Percentiles rank a stretch among this genome's conserved stretches.
Evolutionary conservation across 192 early-diverging fungal genomes (phyloP).

Genomic region (Chytriomyces hyalinus): DNA sequence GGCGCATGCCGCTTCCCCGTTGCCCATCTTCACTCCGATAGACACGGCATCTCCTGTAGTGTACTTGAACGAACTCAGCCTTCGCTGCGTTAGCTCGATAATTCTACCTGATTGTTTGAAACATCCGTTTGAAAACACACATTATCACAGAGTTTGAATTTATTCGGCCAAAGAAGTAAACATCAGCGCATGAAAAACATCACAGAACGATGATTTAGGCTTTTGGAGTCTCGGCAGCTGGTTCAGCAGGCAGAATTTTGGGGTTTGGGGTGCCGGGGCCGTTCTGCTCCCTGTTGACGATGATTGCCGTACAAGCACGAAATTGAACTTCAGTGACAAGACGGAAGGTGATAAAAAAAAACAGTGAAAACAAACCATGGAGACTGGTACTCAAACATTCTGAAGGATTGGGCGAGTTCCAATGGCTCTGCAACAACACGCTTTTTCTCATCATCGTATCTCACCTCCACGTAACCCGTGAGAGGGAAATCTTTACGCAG

Average conservation of each 20-base stretch:
- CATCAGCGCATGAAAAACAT: no score
- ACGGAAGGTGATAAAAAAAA: background rate
- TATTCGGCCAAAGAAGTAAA: no score
- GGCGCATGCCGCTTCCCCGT: no score
- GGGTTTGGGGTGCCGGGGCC: conserved; percentile 38
- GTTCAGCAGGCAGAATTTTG: conserved; percentile 34
- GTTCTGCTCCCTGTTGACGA: conserved; percentile 49
- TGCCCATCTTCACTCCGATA: no score
- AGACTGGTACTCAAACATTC: conserved; percentile 93
- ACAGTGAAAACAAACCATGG: conserved; percentile 80
- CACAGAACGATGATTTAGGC: background rate
- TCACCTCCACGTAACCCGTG: conserved; percentile 97
- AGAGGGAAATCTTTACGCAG: conserved; percentile 98
- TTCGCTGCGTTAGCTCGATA: no score
- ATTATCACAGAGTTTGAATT: no score
- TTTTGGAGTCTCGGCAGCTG: conserved; percentile 22
- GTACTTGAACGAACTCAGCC: no score
- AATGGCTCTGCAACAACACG: conserved; percentile 94
- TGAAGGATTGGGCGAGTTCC: conserved; percentile 93
- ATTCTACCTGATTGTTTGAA: no score
- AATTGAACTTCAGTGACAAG: background rate
- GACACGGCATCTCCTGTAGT: no score
- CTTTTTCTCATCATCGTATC: conserved; percentile 99
- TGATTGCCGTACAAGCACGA: background rate
- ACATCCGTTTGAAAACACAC: no score